Evolutionary conservation across 2,329 filamentous ascomycete species (phyloP), one percentile per base, ranked within the genome.

Genomic region (Apiospora marii): DNA sequence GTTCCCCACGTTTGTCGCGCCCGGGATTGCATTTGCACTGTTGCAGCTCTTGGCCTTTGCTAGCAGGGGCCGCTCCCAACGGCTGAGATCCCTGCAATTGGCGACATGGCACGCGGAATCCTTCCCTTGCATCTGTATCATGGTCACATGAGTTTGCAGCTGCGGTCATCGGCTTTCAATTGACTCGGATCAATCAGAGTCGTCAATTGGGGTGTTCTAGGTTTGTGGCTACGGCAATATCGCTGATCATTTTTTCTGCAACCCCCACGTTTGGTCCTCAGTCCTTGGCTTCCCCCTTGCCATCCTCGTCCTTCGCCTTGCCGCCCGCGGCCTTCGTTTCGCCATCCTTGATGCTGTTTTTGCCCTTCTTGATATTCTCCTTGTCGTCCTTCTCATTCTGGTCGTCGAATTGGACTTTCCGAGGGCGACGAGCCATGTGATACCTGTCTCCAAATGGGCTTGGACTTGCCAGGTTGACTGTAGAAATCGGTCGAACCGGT

Each of bases 31-130:
- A 37, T 1, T 22, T 10, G 19, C 16, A 1, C 30, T 61, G 8
- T 61, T 61, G 30, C 53, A 27, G 30, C 53, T 61, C 53, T 58
- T 34, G 53, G 30, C 53, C 7, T 22, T 22, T 19, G 22, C 53
- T 22, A 61, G 53, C 12, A 30, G 3, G 14, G 24, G 27, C 51
- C 14, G 12, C 27, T 30, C 27, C 34, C 3, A 64, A 64, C 58
- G 58, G 58, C 30, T n/a, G n/a, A 41, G 58, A 64, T 41, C 58
- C 58, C 34, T 64, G 58, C 19, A n/a, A 41, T 64, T 41, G 58
- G 58, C 22, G 58, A 30, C 2, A 37, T 41, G 58, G 34, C 34
- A 64, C 34, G 58, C 34, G 34, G 12, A 64, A 41, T 64, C 58
- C 34, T 41, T 64, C 34, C 58, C 22, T 64, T 64, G 58, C 34